phyloP scores from a whole-genome alignment of 2,329 filamentous ascomycete genomes.

The Alternaria solani region DNA sequence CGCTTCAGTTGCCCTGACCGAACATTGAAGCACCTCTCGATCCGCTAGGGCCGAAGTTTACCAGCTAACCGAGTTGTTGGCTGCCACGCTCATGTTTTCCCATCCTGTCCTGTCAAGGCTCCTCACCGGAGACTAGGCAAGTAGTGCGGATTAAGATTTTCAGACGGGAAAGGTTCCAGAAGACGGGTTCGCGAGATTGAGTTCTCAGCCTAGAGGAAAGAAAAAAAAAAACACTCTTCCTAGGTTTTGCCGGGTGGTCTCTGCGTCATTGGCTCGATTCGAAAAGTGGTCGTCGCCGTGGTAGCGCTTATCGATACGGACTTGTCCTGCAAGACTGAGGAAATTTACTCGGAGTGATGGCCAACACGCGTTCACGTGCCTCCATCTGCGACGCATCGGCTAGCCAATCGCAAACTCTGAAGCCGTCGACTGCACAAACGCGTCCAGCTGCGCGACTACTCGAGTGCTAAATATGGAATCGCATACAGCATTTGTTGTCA shows the following conservation, averaged over 20 bases:
- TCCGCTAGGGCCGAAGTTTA: constrained; percentile 8
- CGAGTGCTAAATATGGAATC: constrained; percentile 22
- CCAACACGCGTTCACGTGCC: constrained; percentile 15
- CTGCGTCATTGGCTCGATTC: constrained; percentile 6
- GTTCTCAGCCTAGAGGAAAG: background rate
- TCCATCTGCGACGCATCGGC: constrained; percentile 6
- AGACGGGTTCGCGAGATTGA: background rate
- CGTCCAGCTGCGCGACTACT: constrained; percentile 2
- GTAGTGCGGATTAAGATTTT: constrained; percentile 13
- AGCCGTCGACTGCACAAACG: background rate
- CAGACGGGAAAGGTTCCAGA: constrained; percentile 17
- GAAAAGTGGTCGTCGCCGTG: background rate
- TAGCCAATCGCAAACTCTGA: constrained; percentile 21
- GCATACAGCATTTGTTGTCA: constrained; percentile 18
- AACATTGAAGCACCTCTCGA: background rate
- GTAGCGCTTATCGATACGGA: constrained; percentile 4
- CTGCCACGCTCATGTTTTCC: constrained; percentile 7
- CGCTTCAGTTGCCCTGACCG: constrained; percentile 13
- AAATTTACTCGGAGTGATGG: background rate
- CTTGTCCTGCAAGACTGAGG: background rate
- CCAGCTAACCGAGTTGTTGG: constrained; percentile 2
- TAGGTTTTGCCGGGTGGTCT: background rate
- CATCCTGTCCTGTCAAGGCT: background rate
- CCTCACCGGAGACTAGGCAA: constrained; percentile 11
- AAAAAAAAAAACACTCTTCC: background rate